phyloP scores from a whole-genome alignment of 257 asterid genomes.

The Cynanchum wilfordii region DNA sequence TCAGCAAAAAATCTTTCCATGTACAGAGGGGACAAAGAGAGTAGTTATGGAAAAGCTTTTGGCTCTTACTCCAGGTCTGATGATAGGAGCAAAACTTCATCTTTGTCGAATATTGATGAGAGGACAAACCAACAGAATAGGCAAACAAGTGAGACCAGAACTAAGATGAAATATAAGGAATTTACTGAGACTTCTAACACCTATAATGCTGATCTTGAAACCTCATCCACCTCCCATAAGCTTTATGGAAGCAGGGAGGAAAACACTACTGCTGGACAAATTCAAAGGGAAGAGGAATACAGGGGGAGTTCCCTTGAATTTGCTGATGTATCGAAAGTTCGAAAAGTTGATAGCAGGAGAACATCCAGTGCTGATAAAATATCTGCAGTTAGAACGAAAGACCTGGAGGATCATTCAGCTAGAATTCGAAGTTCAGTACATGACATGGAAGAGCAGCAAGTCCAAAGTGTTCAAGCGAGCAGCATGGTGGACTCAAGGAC shows the following conservation, averaged over 20 bases:
- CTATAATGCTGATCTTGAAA: constrained; percentile 24
- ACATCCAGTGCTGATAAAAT: constrained; percentile 34
- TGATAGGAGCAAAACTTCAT: constrained; percentile 31
- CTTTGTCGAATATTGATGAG: constrained; percentile 30
- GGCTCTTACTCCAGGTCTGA: constrained; percentile 36
- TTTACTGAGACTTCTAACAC: constrained; percentile 34
- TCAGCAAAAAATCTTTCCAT: constrained; percentile 30
- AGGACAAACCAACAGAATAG: constrained; percentile 29
- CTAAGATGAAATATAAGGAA: constrained; percentile 50
- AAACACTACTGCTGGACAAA: constrained; percentile 29
- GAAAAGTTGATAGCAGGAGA: constrained; percentile 42
- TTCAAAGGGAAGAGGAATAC: constrained; percentile 43
- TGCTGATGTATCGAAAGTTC: constrained; percentile 38
- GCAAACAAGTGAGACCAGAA: constrained; percentile 42
- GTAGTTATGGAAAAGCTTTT: constrained; percentile 32
- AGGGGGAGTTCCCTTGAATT: constrained; percentile 31
- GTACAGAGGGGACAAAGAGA: constrained; percentile 28
- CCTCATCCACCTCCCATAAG: constrained; percentile 35
- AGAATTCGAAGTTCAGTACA: constrained; percentile 20
- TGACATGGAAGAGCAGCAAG: constrained; percentile 39
- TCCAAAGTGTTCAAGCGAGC: constrained; percentile 31
- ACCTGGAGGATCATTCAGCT: constrained; percentile 36
- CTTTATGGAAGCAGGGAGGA: constrained; percentile 31
- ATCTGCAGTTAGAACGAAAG: constrained; percentile 36
- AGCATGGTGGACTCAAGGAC: constrained; percentile 37